These are phyloP conservation scores for Conringia planisiliqua DNA, from an alignment of 345 rosid genomes.

Conservation along the genomic window DNA sequence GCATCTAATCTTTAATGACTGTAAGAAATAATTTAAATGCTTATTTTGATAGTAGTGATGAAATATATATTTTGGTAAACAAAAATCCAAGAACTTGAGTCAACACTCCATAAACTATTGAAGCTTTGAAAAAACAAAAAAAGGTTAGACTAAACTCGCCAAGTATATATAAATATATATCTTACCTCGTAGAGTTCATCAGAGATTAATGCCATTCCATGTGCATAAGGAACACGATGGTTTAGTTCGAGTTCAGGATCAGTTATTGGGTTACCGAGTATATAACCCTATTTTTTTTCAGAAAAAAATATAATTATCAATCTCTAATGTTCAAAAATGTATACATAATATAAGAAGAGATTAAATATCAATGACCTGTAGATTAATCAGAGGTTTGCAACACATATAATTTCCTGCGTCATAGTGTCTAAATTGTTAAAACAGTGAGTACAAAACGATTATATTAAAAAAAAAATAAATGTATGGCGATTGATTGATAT, in stretches of 20 bases:
- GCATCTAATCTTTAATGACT: slow-evolving; percentile 5
- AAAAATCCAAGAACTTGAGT: too few relatives aligned
- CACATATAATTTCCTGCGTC: slow-evolving; percentile 11
- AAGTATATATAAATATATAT: too few relatives aligned
- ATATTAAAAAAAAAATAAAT: too few relatives aligned
- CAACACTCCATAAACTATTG: neutral
- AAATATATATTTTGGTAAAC: too few relatives aligned
- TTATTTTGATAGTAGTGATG: too few relatives aligned
- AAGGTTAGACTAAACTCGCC: too few relatives aligned
- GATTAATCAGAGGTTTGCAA: slow-evolving; percentile 29
- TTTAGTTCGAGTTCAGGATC: slow-evolving; percentile 25
- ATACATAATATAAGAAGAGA: too few relatives aligned
- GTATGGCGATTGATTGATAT: too few relatives aligned
- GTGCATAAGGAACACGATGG: slow-evolving; percentile 35
- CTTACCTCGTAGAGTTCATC: slow-evolving; percentile 48
- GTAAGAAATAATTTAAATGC: neutral
- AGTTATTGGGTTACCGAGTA: slow-evolving; percentile 44
- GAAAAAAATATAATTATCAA: neutral
- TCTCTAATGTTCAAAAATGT: neutral
- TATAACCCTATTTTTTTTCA: slow-evolving; percentile 41
- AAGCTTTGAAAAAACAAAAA: neutral
- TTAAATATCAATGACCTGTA: slow-evolving; percentile 27
- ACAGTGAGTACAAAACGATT: neutral
- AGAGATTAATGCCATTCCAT: slow-evolving; percentile 48
- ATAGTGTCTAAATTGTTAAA: neutral